Conservation (phyloP, 306 rosid genomes). For the Malus sylvestris region DNA sequence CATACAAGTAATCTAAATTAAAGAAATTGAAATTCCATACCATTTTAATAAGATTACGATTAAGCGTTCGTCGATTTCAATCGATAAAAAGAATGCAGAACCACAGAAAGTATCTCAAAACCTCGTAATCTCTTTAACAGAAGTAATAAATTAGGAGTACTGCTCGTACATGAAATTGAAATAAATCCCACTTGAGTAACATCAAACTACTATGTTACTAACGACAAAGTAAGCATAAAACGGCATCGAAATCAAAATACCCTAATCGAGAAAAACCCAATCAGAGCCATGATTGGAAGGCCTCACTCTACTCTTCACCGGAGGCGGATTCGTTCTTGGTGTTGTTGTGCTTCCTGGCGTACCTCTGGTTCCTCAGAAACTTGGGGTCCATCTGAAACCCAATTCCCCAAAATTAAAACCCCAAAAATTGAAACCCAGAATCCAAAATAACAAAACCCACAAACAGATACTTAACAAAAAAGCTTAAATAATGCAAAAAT, state of each 20-base stretch:
- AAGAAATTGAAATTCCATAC: neutral
- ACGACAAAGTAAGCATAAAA: neutral
- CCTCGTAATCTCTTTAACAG: neutral
- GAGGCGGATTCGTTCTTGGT: constrained; percentile 39
- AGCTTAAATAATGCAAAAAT: neutral
- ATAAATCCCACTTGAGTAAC: constrained; percentile 19
- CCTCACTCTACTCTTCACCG: constrained; percentile 53
- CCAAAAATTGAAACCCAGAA: neutral
- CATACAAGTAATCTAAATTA: neutral
- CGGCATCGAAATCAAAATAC: neutral
- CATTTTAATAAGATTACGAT: neutral
- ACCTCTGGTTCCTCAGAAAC: constrained; percentile 99
- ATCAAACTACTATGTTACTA: constrained; percentile 11
- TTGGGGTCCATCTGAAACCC: constrained; percentile 83
- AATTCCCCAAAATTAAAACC: too few species aligned
- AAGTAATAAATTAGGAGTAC: neutral
- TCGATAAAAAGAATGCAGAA: neutral
- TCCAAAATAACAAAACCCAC: neutral
- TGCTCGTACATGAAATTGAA: neutral
- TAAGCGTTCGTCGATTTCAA: neutral
- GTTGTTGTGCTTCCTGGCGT: constrained; percentile 95
- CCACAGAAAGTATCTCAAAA: neutral
- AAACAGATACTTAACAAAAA: neutral
- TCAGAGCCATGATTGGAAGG: neutral
- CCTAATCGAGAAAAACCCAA: constrained; percentile 13